phyloP scores from a whole-genome alignment of 2,329 filamentous ascomycete species.

The Colletotrichum sp. region DNA sequence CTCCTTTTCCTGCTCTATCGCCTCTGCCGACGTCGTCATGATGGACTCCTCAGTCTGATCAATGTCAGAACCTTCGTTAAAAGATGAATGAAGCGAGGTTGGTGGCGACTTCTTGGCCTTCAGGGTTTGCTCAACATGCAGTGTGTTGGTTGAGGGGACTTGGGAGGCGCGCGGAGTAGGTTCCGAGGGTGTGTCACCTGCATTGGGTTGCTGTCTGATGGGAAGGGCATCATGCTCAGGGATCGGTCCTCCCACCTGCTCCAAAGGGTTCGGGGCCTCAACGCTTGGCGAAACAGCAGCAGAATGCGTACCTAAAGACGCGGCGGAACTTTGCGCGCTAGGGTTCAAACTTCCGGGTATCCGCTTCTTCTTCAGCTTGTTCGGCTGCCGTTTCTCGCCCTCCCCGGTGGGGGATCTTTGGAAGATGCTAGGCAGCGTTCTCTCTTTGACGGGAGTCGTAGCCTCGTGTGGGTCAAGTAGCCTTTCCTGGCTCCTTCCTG shows the following conservation, averaged over 20 bases:
- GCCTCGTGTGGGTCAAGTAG: slow-evolving; percentile 47
- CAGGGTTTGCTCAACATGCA: slow-evolving; percentile 54
- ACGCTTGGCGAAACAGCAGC: slow-evolving; percentile 49
- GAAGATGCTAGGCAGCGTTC: slow-evolving; percentile 73
- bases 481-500: slow-evolving; percentile 55
- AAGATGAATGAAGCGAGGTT: slow-evolving; percentile 76
- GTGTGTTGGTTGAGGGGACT: slow-evolving; percentile 41
- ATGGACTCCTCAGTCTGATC: slow-evolving; percentile 71
- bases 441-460: slow-evolving; percentile 67
- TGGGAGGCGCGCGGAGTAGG: slow-evolving; percentile 53
- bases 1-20: slow-evolving; percentile 63
- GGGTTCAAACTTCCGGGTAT: slow-evolving; percentile 77
- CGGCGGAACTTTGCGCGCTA: slow-evolving; percentile 89
- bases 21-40: slow-evolving; percentile 27
- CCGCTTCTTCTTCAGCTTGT: slow-evolving; percentile 90
- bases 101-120: slow-evolving; percentile 76
- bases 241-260: slow-evolving; percentile 29
- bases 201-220: background rate
- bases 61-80: slow-evolving; percentile 82
- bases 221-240: slow-evolving; percentile 18
- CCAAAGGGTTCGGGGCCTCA: slow-evolving; percentile 53
- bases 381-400: slow-evolving; percentile 75
- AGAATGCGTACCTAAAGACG: slow-evolving; percentile 65
- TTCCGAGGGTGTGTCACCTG: slow-evolving; percentile 40
- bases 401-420: slow-evolving; percentile 68